phyloP scores from a whole-genome alignment of 73 alveolate species.

The Paraurostyla sp. region DNA sequence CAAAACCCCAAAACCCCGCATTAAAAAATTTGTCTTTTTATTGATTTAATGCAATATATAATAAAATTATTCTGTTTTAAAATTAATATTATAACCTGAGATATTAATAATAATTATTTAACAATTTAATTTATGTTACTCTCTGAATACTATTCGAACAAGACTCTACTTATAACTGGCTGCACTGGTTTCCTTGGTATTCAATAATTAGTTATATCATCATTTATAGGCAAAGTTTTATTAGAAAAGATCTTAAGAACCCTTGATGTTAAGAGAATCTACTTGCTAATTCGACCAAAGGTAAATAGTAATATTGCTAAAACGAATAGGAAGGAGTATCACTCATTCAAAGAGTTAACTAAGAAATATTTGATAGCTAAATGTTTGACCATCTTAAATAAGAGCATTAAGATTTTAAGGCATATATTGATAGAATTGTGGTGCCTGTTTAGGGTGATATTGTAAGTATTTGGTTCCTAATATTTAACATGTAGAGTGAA shows the following conservation, averaged over 20 bases:
- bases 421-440: conserved; percentile 49
- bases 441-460: conserved; percentile 72
- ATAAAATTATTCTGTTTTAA: too few species aligned
- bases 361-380: conserved; percentile 38
- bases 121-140: too few species aligned
- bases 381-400: conserved; percentile 45
- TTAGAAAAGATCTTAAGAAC: conserved; percentile 70
- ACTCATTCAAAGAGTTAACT: conserved; percentile 46
- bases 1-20: too few species aligned
- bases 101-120: too few species aligned
- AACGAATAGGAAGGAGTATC: conserved; percentile 35
- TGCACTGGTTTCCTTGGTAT: conserved; percentile 73
- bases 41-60: too few species aligned
- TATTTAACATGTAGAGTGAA: not conserved
- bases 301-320: not conserved
- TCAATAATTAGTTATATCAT: not conserved
- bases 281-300: conserved; percentile 64
- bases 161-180: conserved; percentile 73
- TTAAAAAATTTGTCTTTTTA: too few species aligned
- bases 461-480: conserved; percentile 9
- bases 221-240: conserved; percentile 68
- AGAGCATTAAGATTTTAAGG: conserved; percentile 13
- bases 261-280: conserved; percentile 60
- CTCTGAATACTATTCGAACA: conserved; percentile 61
- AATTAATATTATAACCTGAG: too few species aligned